These are phyloP conservation scores for Chamaenerion angustifolium DNA, from an alignment of 345 rosid species.

Conservation along the genomic window DNA sequence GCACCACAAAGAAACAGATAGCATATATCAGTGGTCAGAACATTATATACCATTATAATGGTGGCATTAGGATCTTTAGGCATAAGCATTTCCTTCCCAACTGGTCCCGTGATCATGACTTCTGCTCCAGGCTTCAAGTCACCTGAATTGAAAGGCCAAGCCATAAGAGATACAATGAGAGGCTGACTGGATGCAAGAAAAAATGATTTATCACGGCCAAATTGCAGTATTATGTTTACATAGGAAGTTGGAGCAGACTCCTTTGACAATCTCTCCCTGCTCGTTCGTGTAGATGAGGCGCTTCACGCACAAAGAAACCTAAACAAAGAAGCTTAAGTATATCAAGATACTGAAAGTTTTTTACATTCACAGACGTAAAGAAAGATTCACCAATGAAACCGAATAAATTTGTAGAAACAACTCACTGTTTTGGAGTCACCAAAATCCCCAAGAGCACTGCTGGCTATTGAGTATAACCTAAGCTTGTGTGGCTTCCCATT, in stretches of 20 bases:
- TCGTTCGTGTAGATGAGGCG: slow-evolving; percentile 84
- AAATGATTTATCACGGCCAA: too few relatives aligned
- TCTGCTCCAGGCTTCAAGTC: slow-evolving; percentile 90
- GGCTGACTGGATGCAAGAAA: too few relatives aligned
- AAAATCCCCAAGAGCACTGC: slow-evolving; percentile 97
- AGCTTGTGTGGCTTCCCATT: slow-evolving; percentile 97
- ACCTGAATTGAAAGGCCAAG: slow-evolving; percentile 26
- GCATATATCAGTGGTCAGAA: too few relatives aligned
- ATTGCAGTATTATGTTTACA: slow-evolving; percentile 33
- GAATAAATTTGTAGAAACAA: slow-evolving; percentile 5
- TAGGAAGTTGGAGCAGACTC: slow-evolving; percentile 98
- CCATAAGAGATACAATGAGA: too few relatives aligned
- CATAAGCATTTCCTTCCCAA: slow-evolving; percentile 99
- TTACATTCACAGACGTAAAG: too few relatives aligned
- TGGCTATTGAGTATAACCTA: slow-evolving; percentile 89
- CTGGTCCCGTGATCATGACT: slow-evolving; percentile 84
- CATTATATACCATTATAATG: slow-evolving; percentile 47
- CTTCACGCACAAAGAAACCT: slow-evolving; percentile 96
- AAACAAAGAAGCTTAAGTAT: background rate
- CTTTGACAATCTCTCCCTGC: slow-evolving; percentile 69
- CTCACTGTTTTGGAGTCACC: slow-evolving; percentile 96
- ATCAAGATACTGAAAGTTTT: background rate
- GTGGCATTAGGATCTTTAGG: slow-evolving; percentile 98
- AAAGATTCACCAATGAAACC: too few relatives aligned
- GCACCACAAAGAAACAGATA: too few relatives aligned